Base-by-base conservation (phyloP, 176 grass and related monocot species). In the Raddia distichophylla region DNA sequence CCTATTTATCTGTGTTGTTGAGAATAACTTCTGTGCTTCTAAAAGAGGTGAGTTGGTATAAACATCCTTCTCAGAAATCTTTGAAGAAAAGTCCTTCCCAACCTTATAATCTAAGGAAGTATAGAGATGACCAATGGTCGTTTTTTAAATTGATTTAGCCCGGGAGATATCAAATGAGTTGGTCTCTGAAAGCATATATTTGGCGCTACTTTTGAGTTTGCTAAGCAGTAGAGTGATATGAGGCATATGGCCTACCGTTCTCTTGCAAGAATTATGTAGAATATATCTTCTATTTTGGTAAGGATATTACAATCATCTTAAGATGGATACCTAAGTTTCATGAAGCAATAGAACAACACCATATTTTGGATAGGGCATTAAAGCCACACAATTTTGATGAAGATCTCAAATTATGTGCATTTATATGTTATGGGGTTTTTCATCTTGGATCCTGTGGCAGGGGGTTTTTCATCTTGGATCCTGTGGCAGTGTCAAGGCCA, bases 11-110 rank as follows among this genome's bases (percentile, higher is more conserved):
- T 84, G 67, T 45, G 85, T 95, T 73, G 90, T 93, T 9, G 96
- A 99, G 69, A 99, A 99, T 74, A 94, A 91, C 68, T 99, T 90
- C 10, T 99, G 96, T 80, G 93, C 96, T 82, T 95, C 96, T 50
- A 99, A 77, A 91, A 93, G 96, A 91, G 96, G 96, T 95, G 72
- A 85, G 79, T 67, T 76, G 44, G 48, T 69, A 52, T 72, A 70
- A n/a, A 8, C 55, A 67, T 45, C 45, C 42, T 77, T 81, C 17
- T 56, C 12, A 50, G 45, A 84, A 27, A 78, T 71, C 7, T 84
- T 68, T 22, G 13, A 49, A 62, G 61, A 83, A 77, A 77, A 0
- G 37, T 15, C 18, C 8, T 37, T 14, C 60, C 74, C 15, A n/a
- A 8, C 16, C 18, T 69, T 74, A 6, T 67, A 56, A 35, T 65